Base-by-base conservation (phyloP, 2,329 filamentous ascomycete genomes). In the Raffaelea albimanens region DNA sequence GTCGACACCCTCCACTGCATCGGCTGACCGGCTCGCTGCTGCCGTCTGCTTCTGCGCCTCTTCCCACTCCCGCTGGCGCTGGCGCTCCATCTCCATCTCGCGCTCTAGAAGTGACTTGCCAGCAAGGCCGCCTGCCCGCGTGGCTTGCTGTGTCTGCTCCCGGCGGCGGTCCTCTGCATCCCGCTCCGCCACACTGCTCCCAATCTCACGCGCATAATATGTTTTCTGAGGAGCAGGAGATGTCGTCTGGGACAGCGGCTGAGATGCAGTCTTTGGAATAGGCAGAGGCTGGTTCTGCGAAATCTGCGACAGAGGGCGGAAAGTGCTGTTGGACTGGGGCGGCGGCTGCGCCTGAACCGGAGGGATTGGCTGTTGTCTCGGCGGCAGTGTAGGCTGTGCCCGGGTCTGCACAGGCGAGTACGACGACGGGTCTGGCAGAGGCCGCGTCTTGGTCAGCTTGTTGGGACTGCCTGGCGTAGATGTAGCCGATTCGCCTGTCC, bases 31-130 rank as follows among this genome's bases (percentile, higher is more conserved):
- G 68, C 71, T 69, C 0, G 76, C 72, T 47, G 73, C 73, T 20
- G 78, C 75, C 18, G 79, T 76, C 54, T 77, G 78, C 58, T 79
- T 71, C 63, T 91, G 87, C 1, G 79, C 70, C 52, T 85, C 79
- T 62, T 93, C 86, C 87, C 87, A 90, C 61, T 90, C 85, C 48
- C 73, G 75, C 65, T 90, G 85, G 14, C 85, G 72, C 66, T 87
- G 78, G 9, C 85, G 73, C 63, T 90, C 85, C 60, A 83, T 71
- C 62, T 90, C 85, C 83, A 89, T 88, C 64, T 90, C 85, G 23
- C 83, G 78, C 65, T 89, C 85, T 2, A 89, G 73, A 10, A 89
- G 71, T 0, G 81, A 85, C 67, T 83, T 85, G 53, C 74, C 74
- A 1, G 0, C 44, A 11, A 18, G 18, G 23, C 69, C 75, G 1